Evolutionary conservation across 257 asterid genomes (phyloP), one percentile per base, ranked within the genome.

Genomic region (Marsdenia floribunda): DNA sequence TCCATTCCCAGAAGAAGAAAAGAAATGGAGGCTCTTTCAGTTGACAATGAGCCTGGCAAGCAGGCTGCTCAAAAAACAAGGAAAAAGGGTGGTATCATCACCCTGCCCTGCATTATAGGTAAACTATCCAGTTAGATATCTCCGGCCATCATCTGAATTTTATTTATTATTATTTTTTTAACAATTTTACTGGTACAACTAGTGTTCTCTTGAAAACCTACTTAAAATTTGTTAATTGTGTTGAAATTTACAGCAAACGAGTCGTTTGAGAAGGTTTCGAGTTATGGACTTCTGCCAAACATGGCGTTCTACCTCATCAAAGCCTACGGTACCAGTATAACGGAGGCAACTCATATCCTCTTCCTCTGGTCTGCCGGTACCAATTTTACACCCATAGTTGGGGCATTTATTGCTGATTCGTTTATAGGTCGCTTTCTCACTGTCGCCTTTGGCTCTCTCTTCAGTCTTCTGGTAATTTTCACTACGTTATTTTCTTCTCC

Each of bases 21-120:
- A 15, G 5, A 61, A 21, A 53, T 44, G 76, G 77, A 42, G 57
- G 40, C 19, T 14, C 22, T 15, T 24, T 53, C 76, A 13, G 21
- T 22, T 3, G 50, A n/a, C 22, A n/a, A 14, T 42, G 71, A 52
- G 42, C 40, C 9, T 44, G 79, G 60, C 63, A 47, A n/a, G 33
- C 50, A 68, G 37, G 53, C 26, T 24, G 40, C 46, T 22, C 37
- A 60, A 18, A 2, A 55, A 46, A 69, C 26, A 54, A 85, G 64
- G 75, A 42, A 74, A 64, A 87, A 84, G 80, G 96, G 96, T n/a
- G 92, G 96, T 18, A 60, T 89, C 24, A 19, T 82, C 26, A 89
- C 96, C 54, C 82, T 89, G 86, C 96, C 96, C 26, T 89, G 87
- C 76, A 87, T 89, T 74, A 84, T 88, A 83, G 93, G 93, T 88